Conservation (phyloP, 768 basidiomycete species). For the Calocybe cyanea region DNA sequence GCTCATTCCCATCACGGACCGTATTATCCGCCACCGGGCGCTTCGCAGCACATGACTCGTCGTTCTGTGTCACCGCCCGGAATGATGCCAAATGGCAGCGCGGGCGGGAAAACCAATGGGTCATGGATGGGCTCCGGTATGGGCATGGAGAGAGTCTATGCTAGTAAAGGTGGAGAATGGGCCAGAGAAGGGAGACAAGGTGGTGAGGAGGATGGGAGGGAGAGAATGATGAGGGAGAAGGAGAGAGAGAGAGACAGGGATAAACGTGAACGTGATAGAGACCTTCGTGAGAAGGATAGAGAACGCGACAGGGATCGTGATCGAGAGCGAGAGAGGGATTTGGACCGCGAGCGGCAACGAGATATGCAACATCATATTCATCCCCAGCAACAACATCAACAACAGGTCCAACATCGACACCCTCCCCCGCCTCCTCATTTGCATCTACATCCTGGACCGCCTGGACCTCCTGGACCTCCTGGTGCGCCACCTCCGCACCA, state of each 20-base stretch:
- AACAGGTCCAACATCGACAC: constrained; percentile 31
- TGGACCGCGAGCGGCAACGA: constrained; percentile 13
- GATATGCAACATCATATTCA: constrained; percentile 21
- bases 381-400: constrained; percentile 35
- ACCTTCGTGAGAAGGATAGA: constrained; percentile 7
- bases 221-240: constrained; percentile 30
- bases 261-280: constrained; percentile 20
- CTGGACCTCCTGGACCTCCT: constrained; percentile 22
- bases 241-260: constrained; percentile 25
- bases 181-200: constrained; percentile 17
- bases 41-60: constrained; percentile 17
- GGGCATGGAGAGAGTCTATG: constrained; percentile 23
- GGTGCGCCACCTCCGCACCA: constrained; percentile 26
- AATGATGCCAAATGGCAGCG: constrained; percentile 24
- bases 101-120: constrained; percentile 27
- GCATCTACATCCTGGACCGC: constrained; percentile 27
- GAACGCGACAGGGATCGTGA: constrained; percentile 23
- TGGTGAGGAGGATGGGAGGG: constrained; percentile 19
- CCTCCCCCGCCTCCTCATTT: constrained; percentile 24
- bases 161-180: constrained; percentile 18
- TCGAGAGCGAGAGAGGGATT: constrained; percentile 24
- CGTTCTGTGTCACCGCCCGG: constrained; percentile 37
- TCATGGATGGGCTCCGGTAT: constrained; percentile 32
- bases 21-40: constrained; percentile 6
- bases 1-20: constrained; percentile 10